Evolutionary conservation across 345 rosid species (phyloP).

Genomic region (Acer saccharum): DNA sequence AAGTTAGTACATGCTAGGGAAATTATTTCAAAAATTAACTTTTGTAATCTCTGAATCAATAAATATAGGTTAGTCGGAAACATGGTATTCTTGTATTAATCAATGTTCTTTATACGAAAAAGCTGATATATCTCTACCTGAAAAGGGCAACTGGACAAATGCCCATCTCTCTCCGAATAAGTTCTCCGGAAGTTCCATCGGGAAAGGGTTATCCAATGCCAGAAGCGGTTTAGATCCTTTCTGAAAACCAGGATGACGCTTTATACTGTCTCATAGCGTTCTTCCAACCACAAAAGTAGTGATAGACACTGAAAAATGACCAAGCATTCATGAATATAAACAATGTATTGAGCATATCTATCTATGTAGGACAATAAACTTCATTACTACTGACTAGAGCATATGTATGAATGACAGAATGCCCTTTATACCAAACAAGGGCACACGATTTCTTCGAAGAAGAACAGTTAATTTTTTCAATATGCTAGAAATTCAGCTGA

Average conservation of each 20-base stretch:
- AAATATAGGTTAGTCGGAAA: background rate
- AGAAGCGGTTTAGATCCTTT: slow-evolving; percentile 85
- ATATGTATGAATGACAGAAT: background rate
- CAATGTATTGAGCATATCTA: background rate
- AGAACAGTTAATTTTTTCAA: no score
- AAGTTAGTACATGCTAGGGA: slow-evolving; percentile 2
- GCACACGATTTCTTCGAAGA: no score
- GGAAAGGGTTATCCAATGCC: slow-evolving; percentile 86
- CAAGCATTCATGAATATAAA: slow-evolving; percentile 6
- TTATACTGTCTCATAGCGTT: slow-evolving; percentile 86
- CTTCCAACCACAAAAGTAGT: slow-evolving; percentile 84
- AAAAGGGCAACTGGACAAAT: slow-evolving; percentile 86
- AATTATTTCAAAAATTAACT: background rate
- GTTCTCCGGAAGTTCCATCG: slow-evolving; percentile 92
- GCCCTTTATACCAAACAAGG: background rate
- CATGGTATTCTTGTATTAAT: background rate
- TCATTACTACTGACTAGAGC: background rate
- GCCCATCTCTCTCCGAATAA: slow-evolving; percentile 93
- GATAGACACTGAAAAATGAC: slow-evolving; percentile 67
- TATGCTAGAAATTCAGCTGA: background rate
- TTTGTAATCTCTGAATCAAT: background rate
- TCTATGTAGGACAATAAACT: background rate
- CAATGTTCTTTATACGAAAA: background rate
- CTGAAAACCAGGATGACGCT: slow-evolving; percentile 89
- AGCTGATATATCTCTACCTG: slow-evolving; percentile 40